Base-by-base conservation (phyloP, 2,329 filamentous ascomycete genomes). In the Pezicula rhizophila region DNA sequence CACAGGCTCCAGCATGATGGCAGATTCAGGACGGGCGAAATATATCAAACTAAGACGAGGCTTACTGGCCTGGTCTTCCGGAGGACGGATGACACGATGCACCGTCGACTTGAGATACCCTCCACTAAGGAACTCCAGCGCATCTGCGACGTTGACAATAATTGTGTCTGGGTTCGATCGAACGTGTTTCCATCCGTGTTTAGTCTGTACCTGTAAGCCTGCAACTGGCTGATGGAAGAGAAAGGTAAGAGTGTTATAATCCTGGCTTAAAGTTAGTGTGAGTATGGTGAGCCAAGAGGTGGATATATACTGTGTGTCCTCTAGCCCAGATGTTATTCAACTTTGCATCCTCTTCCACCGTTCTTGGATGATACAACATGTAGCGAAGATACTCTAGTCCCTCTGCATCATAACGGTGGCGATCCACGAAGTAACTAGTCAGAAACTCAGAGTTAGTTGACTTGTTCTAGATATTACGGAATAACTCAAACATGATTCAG, bases 321-420 rank as follows among this genome's bases (percentile, higher is more conserved):
- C 67, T 66, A 0, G 68, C 68, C 57, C 74, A 77, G 1, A 78
- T 62, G 34, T 68, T 66, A 50, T 73, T 75, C 11, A 74, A 69
- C 14, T 73, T 68, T 0, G n/a, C 18, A 15, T 15, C 35, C 8
- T 38, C 35, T 38, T 38, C 35, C 8, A 5, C 35, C 18, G 35
- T 15, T 38, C 35, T 15, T 38, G 66, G 61, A 0, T 66, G 69
- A 51, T 80, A 80, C 50, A 75, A 70, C 76, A 81, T 81, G 59
- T 80, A 82, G 3, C 80, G 72, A 8, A 81, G 66, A 50, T 82
- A 78, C 26, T 78, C 76, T 50, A 82, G 77, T 17, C 77, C 73
- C 23, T 74, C 68, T 6, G 72, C 68, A 5, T 79, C 70, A 61
- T 81, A 84, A 20, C 67, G 67, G 60, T 84, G 80, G 5, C 75